Evolutionary conservation across 2,329 filamentous ascomycete genomes (phyloP), one percentile per base, ranked within the genome.

Genomic region (Pleomassaria siparia): DNA sequence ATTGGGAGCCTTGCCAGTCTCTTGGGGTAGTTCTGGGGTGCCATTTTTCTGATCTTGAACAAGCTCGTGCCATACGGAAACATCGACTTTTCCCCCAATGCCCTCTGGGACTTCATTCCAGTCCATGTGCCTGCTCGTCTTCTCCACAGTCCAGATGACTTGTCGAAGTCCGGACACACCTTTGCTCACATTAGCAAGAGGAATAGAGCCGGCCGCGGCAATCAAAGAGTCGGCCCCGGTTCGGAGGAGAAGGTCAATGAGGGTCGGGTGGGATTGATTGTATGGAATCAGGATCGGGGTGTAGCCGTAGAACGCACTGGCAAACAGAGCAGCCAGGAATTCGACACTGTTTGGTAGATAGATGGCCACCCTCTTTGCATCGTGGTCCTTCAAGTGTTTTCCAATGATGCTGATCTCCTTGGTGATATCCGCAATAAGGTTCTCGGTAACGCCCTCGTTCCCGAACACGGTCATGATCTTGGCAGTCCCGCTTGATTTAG

Each of bases 311-410:
- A 96, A 97, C 54, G 89, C 85, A 69, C 88, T 91, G 47, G 91
- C 81, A 63, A 99, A 95, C 16, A 97, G 76, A 7, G 87, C 80
- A 26, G 83, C 81, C 41, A 99, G 76, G 51, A 95, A 84, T 72
- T 99, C 94, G 62, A 95, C 79, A 39, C 91, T 96, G 77, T 99
- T 96, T 35, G 91, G 90, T 47, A 97, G 80, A 70, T 95, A 96
- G 54, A 97, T 81, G 53, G 91, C 94, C 25, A 97, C 88, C 41
- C 84, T 86, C 67, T 84, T 87, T 3, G 72, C 74, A 29, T 83
- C 84, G 46, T 85, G 83, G 54, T 87, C 82, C 59, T 88, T 82
- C 47, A 88, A 77, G 57, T 91, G 83, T 61, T 83, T 82, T 53
- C 94, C 94, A 62, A 97, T 84, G 22, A 94, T 80, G 70, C 89